Base-by-base conservation (phyloP, 2,329 filamentous ascomycete genomes). In the Nigrospora sphaerica region DNA sequence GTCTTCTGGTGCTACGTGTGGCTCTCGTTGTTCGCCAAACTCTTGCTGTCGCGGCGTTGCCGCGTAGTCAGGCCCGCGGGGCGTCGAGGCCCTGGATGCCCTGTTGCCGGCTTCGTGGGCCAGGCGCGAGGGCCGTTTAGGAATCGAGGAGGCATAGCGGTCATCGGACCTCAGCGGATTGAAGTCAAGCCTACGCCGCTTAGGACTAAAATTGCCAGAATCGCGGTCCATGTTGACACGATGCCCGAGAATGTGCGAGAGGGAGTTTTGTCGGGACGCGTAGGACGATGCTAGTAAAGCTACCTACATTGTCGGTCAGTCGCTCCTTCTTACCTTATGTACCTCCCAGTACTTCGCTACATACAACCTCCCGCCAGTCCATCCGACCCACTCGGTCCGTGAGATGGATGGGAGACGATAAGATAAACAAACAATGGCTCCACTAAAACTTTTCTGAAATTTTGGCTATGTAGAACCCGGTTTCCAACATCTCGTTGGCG, bases 161-260 rank as follows among this genome's bases (percentile, higher is more conserved):
- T 82, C 79, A 46, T 76, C 73, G 33, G 69, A 71, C 51, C 71
- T 66, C 10, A 75, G 57, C 19, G 72, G 72, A 52, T 76, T 75
- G 49, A 77, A 72, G 53, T 87, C 80, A n/a, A 88, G 63, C 62
- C 77, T 85, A 35, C 84, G 78, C 56, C 84, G 71, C 63, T 83
- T 86, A 4, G 80, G 79, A 59, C 76, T 82, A 44, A 60, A 64
- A 23, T 51, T 58, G 28, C 54, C 55, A 33, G 58, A 55, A 44
- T 60, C 58, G 34, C 61, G 58, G 51, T 62, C 57, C 61, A 64
- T 64, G 42, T 39, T 46, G 39, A 39, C 16, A 14, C 16, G 31
- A 31, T 37, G 10, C 17, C 23, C 34, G 32, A 16, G 19, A n/a
- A n/a, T 28, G 23, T 28, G n/a, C n/a, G 7, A 28, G 23, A 28